Conservation (phyloP, 257 asterid species). For the Jacaranda copaia region DNA sequence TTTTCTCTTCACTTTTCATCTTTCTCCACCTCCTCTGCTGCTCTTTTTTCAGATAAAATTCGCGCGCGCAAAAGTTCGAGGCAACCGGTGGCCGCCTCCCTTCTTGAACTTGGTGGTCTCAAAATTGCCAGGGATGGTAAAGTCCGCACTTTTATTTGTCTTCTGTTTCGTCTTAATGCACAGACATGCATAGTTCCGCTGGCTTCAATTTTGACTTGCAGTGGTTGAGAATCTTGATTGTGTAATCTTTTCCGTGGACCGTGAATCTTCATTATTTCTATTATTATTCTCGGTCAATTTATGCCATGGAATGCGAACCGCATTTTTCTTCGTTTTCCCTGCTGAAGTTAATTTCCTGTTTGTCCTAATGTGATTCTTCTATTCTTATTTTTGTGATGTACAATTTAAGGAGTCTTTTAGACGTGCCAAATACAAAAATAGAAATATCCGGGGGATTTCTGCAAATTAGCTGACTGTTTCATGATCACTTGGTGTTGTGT, state of each 20-base stretch:
- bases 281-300: background rate
- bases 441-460: background rate
- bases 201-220: conserved; percentile 6
- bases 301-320: background rate
- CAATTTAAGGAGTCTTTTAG: background rate
- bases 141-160: background rate
- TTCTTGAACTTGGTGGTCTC: conserved; percentile 73
- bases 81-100: conserved; percentile 57
- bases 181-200: background rate
- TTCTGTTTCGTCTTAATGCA: background rate
- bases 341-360: too few species aligned
- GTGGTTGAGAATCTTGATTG: background rate
- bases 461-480: background rate
- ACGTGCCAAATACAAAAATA: too few species aligned
- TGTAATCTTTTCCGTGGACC: background rate
- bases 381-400: background rate
- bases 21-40: conserved; percentile 52
- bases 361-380: too few species aligned
- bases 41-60: conserved; percentile 35
- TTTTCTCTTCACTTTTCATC: conserved; percentile 45
- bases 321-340: background rate
- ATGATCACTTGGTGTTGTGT: background rate
- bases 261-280: background rate
- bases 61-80: conserved; percentile 45
- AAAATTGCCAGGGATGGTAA: conserved; percentile 58